These are phyloP conservation scores for Pseudozyma pruni DNA, from an alignment of 1,284 basidiomycete species.

Conservation along the genomic window DNA sequence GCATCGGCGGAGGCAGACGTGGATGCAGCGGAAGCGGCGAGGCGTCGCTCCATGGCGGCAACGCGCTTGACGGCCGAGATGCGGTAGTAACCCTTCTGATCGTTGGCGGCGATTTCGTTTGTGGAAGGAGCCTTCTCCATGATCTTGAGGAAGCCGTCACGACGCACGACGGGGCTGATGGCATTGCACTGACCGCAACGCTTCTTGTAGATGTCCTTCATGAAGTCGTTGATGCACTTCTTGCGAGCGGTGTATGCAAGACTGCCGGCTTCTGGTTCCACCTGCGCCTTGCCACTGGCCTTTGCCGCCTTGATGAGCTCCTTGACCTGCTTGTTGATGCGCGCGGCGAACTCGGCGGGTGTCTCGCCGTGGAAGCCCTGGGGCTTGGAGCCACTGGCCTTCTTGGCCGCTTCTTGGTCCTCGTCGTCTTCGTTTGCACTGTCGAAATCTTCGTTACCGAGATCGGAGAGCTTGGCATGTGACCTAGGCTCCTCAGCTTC, in stretches of 20 bases:
- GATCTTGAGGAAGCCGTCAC: slow-evolving; percentile 92
- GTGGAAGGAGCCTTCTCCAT: slow-evolving; percentile 73
- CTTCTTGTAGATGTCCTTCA: slow-evolving; percentile 78
- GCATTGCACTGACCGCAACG: slow-evolving; percentile 80
- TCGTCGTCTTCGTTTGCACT: slow-evolving; percentile 48
- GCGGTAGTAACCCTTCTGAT: slow-evolving; percentile 36
- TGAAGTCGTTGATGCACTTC: slow-evolving; percentile 82
- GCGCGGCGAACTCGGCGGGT: slow-evolving; percentile 57
- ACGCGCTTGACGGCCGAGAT: slow-evolving; percentile 58
- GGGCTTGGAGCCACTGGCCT: slow-evolving; percentile 24
- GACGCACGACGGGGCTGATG: slow-evolving; percentile 88
- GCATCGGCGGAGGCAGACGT: slow-evolving; percentile 19
- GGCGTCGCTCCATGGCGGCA: slow-evolving; percentile 35
- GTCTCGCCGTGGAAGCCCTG: slow-evolving; percentile 64
- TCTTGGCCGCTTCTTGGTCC: slow-evolving; percentile 67
- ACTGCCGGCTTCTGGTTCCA: slow-evolving; percentile 70
- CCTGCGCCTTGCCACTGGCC: slow-evolving; percentile 68
- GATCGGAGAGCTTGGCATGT: slow-evolving; percentile 18
- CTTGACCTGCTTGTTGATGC: slow-evolving; percentile 71
- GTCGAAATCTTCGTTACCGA: slow-evolving; percentile 31
- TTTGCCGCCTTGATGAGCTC: slow-evolving; percentile 74
- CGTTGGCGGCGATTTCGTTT: slow-evolving; percentile 38
- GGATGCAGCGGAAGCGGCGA: slow-evolving; percentile 21
- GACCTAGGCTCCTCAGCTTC: slow-evolving; percentile 38
- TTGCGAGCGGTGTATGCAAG: slow-evolving; percentile 89